Conservation (phyloP, 352 stramenopile genomes). For the Phytophthora pinifolia region DNA sequence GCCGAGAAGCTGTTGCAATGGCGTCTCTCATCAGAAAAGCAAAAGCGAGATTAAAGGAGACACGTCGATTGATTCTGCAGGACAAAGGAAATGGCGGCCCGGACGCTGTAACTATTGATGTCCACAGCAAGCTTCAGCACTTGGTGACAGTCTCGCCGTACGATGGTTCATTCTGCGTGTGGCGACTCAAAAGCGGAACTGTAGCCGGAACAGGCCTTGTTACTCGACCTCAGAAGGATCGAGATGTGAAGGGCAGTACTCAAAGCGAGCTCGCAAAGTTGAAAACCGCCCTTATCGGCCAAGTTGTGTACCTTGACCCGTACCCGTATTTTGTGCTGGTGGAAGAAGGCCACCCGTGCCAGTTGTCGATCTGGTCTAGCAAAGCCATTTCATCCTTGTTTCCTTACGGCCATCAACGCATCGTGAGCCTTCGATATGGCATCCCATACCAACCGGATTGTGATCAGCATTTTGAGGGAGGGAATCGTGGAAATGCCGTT, state of each 20-base stretch:
- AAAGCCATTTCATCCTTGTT: constrained; percentile 30
- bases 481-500: not conserved
- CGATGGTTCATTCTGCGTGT: constrained; percentile 45
- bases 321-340: constrained; percentile 44
- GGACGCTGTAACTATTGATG: constrained; percentile 32
- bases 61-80: not conserved
- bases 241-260: not conserved
- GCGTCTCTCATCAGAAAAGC: constrained; percentile 17
- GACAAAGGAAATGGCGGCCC: not conserved
- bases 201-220: constrained; percentile 24
- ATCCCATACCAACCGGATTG: not conserved
- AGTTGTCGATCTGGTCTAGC: constrained; percentile 45
- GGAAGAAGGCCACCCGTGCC: constrained; percentile 25
- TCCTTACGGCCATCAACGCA: constrained; percentile 18
- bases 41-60: constrained; percentile 3
- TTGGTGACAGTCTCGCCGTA: constrained; percentile 36
- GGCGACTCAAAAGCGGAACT: constrained; percentile 44
- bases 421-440: constrained; percentile 13
- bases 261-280: not conserved
- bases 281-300: constrained; percentile 9
- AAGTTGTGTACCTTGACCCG: constrained; percentile 40
- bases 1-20: constrained; percentile 11
- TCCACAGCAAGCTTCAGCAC: constrained; percentile 22
- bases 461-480: not conserved
- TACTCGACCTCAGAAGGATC: not conserved